phyloP scores from a whole-genome alignment of 1,139 yeast species.

The Protomyces macrosporus region DNA sequence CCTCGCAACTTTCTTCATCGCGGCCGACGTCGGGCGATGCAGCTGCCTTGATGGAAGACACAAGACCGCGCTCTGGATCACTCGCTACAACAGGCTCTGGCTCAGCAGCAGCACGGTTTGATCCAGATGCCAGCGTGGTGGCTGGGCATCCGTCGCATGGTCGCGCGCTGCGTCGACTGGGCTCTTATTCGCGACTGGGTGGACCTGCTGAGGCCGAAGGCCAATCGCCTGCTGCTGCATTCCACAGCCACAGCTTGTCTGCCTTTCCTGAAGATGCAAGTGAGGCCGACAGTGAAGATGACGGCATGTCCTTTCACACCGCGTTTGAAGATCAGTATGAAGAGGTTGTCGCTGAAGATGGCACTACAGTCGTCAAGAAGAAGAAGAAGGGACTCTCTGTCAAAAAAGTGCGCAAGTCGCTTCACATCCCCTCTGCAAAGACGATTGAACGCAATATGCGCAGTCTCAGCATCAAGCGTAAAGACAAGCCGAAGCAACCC shows the following conservation, averaged over 20 bases:
- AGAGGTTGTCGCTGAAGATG: constrained; percentile 12
- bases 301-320: constrained; percentile 13
- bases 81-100: background rate
- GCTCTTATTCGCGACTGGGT: background rate
- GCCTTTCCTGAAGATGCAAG: constrained; percentile 5
- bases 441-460: constrained; percentile 21
- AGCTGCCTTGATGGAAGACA: background rate
- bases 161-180: background rate
- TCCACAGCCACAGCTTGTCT: background rate
- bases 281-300: constrained; percentile 9
- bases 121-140: background rate
- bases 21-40: background rate
- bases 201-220: background rate
- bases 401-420: constrained; percentile 16
- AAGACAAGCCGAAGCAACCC: constrained; percentile 2
- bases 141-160: background rate
- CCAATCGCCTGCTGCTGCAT: background rate
- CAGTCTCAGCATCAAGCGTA: constrained; percentile 16
- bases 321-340: constrained; percentile 21
- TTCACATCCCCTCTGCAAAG: constrained; percentile 23
- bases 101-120: background rate
- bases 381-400: constrained; percentile 16
- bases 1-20: background rate
- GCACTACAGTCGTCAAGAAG: constrained; percentile 19
- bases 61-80: background rate